A percentile compares a stretch with the other conserved stretches of the same genome.
These are phyloP conservation scores for Discostella stelligera DNA, from an alignment of 352 stramenopile species.

Conservation along the genomic window DNA sequence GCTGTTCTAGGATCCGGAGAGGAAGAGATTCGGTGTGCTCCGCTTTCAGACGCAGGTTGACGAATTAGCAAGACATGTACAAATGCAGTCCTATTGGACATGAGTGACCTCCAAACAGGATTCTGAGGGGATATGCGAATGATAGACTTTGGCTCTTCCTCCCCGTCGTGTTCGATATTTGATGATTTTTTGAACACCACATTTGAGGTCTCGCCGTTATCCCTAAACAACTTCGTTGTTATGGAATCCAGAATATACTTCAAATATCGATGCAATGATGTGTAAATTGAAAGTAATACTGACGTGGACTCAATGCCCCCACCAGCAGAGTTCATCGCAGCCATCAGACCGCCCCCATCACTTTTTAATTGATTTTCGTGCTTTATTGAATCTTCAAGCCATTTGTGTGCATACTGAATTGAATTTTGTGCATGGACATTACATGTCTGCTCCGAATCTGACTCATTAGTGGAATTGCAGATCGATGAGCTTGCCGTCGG, in stretches of 20 bases:
- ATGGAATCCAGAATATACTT: conserved; percentile 22
- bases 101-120: conserved; percentile 58
- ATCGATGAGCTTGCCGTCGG: not conserved
- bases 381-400: conserved; percentile 57
- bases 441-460: conserved; percentile 10
- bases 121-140: conserved; percentile 53
- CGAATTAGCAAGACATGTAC: conserved; percentile 65
- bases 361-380: conserved; percentile 49
- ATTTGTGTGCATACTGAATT: conserved; percentile 48
- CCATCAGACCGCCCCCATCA: conserved; percentile 60
- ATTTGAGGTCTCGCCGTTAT: not conserved
- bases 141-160: conserved; percentile 42
- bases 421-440: conserved; percentile 33
- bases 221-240: not conserved
- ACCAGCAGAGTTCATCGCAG: conserved; percentile 61
- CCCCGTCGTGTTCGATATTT: not conserved
- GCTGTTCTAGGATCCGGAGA: conserved; percentile 23
- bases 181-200: not conserved
- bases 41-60: conserved; percentile 14
- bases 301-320: conserved; percentile 75
- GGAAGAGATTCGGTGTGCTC: conserved; percentile 19
- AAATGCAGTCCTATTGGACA: conserved; percentile 65
- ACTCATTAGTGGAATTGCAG: conserved; percentile 1
- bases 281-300: conserved; percentile 65
- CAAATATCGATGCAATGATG: conserved; percentile 27